Evolutionary conservation across 495 filamentous ascomycete genomes (phyloP).

Genomic region (Annulohypoxylon moriforme): DNA sequence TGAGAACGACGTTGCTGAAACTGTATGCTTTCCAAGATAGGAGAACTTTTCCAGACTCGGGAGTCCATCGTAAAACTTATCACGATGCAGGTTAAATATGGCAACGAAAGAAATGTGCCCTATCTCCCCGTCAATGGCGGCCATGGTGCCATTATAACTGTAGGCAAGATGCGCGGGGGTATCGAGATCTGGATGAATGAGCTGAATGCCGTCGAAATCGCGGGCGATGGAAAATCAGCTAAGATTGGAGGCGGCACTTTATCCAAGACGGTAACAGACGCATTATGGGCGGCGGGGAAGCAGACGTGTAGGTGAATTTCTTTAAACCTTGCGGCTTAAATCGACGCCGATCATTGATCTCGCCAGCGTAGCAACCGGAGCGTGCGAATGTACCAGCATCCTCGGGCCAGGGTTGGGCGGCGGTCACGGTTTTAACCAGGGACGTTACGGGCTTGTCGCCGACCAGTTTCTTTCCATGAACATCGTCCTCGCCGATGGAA

Average conservation of each 20-base stretch:
- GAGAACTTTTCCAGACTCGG: not conserved
- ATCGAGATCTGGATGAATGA: conserved; percentile 58
- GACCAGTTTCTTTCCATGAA: conserved; percentile 66
- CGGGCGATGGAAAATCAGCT: conserved; percentile 57
- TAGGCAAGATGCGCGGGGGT: conserved; percentile 56
- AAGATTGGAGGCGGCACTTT: conserved; percentile 61
- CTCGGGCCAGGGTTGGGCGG: conserved; percentile 70
- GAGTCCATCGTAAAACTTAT: not conserved
- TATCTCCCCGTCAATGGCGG: conserved; percentile 58
- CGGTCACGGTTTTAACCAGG: conserved; percentile 70
- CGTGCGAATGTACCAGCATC: conserved; percentile 66
- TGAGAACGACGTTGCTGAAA: conserved; percentile 63
- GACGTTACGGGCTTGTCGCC: conserved; percentile 66
- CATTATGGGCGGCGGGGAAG: conserved; percentile 49
- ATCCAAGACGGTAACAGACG: conserved; percentile 42
- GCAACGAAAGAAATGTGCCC: conserved; percentile 55
- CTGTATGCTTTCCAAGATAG: conserved; percentile 48
- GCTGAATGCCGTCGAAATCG: conserved; percentile 54
- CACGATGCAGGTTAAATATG: conserved; percentile 48
- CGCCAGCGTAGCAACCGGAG: conserved; percentile 60
- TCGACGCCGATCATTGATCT: conserved; percentile 21
- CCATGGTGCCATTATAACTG: conserved; percentile 54
- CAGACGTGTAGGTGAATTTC: conserved; percentile 40
- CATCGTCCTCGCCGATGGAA: conserved; percentile 68
- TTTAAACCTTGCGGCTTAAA: not conserved